A percentile compares a stretch with the other conserved stretches of the same genome.
Evolutionary conservation across 495 filamentous ascomycete species (phyloP).

Genomic region (Penicillium cataractarum): DNA sequence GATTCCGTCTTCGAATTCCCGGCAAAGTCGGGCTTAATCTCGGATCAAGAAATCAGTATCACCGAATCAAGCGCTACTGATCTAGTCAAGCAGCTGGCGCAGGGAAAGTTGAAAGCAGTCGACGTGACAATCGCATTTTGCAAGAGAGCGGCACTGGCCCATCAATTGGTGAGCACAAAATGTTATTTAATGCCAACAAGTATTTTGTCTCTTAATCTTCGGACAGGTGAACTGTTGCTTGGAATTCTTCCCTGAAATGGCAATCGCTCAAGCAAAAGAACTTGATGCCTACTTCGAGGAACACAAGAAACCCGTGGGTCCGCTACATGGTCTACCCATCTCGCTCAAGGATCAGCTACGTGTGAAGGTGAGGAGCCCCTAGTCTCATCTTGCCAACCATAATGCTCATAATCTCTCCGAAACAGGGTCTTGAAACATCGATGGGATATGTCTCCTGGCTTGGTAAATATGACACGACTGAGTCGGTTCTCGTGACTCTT

Average conservation of each 20-base stretch:
- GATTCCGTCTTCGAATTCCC: constrained; percentile 13
- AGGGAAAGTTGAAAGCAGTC: constrained; percentile 22
- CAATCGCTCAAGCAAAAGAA: constrained; percentile 55
- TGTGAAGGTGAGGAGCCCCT: constrained; percentile 36
- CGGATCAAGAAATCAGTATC: constrained; percentile 13
- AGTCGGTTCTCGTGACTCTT: constrained; percentile 17
- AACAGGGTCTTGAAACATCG: constrained; percentile 29
- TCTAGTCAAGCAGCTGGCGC: constrained; percentile 9
- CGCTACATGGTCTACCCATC: constrained; percentile 63
- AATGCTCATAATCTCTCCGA: background rate
- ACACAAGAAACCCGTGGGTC: constrained; percentile 49
- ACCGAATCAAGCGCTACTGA: constrained; percentile 14
- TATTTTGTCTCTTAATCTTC: background rate
- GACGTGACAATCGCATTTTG: constrained; percentile 38
- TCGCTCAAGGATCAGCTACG: constrained; percentile 68
- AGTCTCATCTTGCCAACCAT: background rate
- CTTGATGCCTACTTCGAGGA: constrained; percentile 55
- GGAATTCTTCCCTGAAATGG: constrained; percentile 59
- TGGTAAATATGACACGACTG: constrained; percentile 12
- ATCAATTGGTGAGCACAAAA: constrained; percentile 16
- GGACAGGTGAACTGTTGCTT: constrained; percentile 50
- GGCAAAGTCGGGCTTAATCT: constrained; percentile 7
- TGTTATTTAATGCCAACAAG: background rate
- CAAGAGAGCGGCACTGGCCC: constrained; percentile 20
- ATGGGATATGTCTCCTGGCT: constrained; percentile 23